Evolutionary conservation across 495 filamentous ascomycete genomes (phyloP).

Genomic region (Hypoxylon fragiforme): DNA sequence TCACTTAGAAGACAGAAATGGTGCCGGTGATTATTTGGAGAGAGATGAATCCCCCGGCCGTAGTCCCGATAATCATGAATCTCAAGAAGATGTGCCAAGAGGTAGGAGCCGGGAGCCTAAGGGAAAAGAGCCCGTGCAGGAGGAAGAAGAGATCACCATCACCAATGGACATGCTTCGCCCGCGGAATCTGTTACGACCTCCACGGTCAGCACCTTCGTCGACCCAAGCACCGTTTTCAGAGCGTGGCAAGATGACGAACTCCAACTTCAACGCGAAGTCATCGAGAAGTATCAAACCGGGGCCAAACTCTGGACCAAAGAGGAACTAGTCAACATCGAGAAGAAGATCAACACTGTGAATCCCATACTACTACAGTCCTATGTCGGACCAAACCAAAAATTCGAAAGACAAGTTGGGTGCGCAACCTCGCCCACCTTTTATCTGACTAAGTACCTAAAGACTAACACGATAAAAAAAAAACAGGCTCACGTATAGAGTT

Average conservation of each 20-base stretch:
- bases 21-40: neutral
- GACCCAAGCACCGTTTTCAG: neutral
- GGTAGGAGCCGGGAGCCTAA: neutral
- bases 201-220: neutral
- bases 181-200: too few relatives aligned
- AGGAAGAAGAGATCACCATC: neutral
- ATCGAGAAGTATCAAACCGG: constrained; percentile 22
- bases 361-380: neutral
- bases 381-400: neutral
- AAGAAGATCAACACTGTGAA: neutral
- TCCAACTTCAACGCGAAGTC: constrained; percentile 15
- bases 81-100: neutral
- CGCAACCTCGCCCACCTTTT: neutral
- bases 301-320: constrained; percentile 18
- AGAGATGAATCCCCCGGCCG: neutral
- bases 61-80: neutral
- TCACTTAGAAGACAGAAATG: neutral
- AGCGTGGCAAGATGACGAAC: constrained; percentile 13
- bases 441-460: neutral
- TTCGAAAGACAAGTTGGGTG: constrained; percentile 3
- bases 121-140: neutral
- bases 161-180: neutral
- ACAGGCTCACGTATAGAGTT: constrained; percentile 6
- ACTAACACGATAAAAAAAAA: neutral
- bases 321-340: constrained; percentile 6